Evolutionary conservation across 345 rosid genomes (phyloP).

Genomic region (Lagerstroemia speciosa): DNA sequence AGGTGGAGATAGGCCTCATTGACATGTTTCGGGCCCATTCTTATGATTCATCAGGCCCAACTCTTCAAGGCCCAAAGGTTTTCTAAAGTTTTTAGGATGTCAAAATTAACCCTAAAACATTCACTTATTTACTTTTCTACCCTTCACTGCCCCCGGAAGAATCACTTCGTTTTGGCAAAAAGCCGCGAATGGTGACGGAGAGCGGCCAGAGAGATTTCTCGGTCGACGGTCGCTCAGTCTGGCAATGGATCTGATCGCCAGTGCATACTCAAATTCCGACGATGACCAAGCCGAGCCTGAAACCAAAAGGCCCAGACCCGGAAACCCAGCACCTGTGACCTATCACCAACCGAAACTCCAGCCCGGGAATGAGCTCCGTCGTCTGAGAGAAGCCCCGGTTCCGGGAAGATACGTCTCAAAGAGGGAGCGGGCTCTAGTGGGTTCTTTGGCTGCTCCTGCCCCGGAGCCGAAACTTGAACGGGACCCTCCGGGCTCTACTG

Average conservation of each 20-base stretch:
- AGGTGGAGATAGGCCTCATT: no score
- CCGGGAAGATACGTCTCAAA: conserved; percentile 65
- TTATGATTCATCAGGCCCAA: no score
- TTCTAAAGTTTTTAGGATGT: no score
- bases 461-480: conserved; percentile 3
- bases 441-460: conserved; percentile 9
- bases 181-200: no score
- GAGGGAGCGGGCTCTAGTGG: conserved; percentile 47
- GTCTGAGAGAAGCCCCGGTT: conserved; percentile 30
- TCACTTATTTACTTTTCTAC: no score
- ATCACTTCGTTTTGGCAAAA: no score
- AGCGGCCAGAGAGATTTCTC: no score
- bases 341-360: conserved; percentile 15
- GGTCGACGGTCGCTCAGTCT: no score
- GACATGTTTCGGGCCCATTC: no score
- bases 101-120: no score
- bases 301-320: conserved; percentile 21
- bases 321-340: background rate
- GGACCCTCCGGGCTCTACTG: conserved; percentile 15
- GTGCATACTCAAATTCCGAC: conserved; percentile 35
- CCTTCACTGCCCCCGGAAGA: no score
- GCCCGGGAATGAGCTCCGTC: background rate
- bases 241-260: conserved; percentile 48
- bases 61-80: no score
- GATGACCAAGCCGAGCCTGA: conserved; percentile 19